Evolutionary conservation across 176 grass and related monocot species (phyloP).

Genomic region (Bothriochloa decipiens): DNA sequence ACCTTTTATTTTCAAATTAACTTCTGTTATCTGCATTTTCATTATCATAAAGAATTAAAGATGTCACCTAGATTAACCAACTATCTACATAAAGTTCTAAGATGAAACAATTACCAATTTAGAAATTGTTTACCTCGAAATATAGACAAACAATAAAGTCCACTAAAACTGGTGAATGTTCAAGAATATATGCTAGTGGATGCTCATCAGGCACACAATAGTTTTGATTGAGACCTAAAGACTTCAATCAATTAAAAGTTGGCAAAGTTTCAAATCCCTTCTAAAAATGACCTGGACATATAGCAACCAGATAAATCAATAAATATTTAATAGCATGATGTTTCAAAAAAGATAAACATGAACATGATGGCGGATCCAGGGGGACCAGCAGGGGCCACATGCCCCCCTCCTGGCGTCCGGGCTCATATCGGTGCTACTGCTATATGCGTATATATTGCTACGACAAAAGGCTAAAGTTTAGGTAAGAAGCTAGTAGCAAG

Average conservation of each 20-base stretch:
- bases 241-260: conserved; percentile 17
- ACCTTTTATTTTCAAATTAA: neutral
- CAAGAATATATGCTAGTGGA: conserved; percentile 20
- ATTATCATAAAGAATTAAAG: neutral
- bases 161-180: conserved; percentile 31
- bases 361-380: neutral
- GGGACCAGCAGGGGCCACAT: too few relatives aligned
- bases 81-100: neutral
- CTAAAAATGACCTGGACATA: neutral
- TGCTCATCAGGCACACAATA: neutral
- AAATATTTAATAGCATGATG: neutral
- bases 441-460: too few relatives aligned
- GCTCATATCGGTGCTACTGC: too few relatives aligned
- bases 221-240: neutral
- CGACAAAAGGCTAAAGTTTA: too few relatives aligned
- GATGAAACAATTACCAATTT: neutral
- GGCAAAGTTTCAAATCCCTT: conserved; percentile 18
- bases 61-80: neutral
- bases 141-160: neutral
- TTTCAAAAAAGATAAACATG: neutral
- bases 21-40: neutral
- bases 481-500: too few relatives aligned
- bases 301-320: neutral
- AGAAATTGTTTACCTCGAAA: neutral
- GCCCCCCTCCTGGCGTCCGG: too few relatives aligned